Evolutionary conservation across 2,329 filamentous ascomycete species (phyloP).

Genomic region (Aureobasidium sp.): DNA sequence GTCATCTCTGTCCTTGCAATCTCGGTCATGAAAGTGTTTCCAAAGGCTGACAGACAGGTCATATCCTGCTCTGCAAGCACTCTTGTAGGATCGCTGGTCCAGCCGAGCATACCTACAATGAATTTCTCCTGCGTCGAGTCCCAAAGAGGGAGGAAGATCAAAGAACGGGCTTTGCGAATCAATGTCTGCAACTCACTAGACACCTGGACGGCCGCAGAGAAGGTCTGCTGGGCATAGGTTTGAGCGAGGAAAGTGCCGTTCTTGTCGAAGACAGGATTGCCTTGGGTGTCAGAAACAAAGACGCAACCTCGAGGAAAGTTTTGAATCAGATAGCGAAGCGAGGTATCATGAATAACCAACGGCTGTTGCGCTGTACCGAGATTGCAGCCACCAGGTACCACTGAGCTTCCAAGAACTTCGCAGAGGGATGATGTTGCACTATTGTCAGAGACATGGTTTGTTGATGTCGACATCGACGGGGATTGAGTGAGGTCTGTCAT

Average conservation of each 20-base stretch:
- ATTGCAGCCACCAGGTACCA: not conserved
- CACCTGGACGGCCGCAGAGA: not conserved
- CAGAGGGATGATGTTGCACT: not conserved
- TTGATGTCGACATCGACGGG: not conserved
- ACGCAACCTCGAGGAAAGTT: not conserved
- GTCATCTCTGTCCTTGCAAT: constrained; percentile 41
- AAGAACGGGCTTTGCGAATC: constrained; percentile 21
- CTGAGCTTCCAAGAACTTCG: not conserved
- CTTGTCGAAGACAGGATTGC: not conserved
- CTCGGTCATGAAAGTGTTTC: constrained; percentile 49
- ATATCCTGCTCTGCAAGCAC: constrained; percentile 20
- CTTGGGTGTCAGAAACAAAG: not conserved
- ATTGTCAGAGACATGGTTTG: not conserved
- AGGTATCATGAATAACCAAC: not conserved
- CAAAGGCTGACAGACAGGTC: constrained; percentile 34
- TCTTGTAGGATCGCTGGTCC: constrained; percentile 32
- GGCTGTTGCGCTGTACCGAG: not conserved
- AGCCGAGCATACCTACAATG: constrained; percentile 34
- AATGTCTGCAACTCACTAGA: not conserved
- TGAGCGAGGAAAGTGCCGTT: not conserved
- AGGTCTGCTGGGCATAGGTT: not conserved
- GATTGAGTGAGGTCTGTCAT: not conserved
- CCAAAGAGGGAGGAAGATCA: constrained; percentile 43
- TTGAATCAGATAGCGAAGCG: not conserved
- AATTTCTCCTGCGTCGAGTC: constrained; percentile 34